Evolutionary conservation across 208 protist species (phyloP).

Genomic region (Wallacemonas sp.): DNA sequence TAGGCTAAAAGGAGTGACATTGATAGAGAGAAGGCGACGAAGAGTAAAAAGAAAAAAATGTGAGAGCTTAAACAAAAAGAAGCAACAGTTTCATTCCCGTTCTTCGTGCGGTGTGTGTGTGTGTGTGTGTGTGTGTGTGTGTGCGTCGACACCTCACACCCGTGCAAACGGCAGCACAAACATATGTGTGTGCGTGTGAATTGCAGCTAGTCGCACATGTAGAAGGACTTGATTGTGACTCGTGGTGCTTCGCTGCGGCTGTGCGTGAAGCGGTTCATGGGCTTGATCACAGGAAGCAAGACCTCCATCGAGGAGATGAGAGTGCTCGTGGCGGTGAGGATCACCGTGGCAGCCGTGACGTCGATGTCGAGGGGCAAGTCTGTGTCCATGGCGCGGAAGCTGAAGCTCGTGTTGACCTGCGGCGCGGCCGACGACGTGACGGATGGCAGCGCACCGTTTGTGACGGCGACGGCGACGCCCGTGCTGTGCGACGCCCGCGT

Average conservation of each 20-base stretch:
- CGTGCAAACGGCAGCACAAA: too few relatives aligned
- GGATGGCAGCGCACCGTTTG: background rate
- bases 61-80: too few relatives aligned
- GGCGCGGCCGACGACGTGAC: background rate
- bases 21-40: too few relatives aligned
- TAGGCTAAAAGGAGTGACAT: too few relatives aligned
- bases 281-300: slow-evolving; percentile 30
- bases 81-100: too few relatives aligned
- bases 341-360: slow-evolving; percentile 34
- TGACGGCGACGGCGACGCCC: background rate
- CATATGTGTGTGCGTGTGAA: too few relatives aligned
- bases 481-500: background rate
- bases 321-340: slow-evolving; percentile 27
- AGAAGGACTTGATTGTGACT: slow-evolving; percentile 18
- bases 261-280: slow-evolving; percentile 32
- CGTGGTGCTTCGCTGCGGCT: slow-evolving; percentile 7
- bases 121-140: too few relatives aligned
- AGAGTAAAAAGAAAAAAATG: too few relatives aligned
- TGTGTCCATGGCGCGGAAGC: slow-evolving; percentile 31
- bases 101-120: too few relatives aligned
- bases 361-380: slow-evolving; percentile 42
- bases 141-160: too few relatives aligned
- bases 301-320: slow-evolving; percentile 37
- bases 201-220: slow-evolving; percentile 20
- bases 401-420: slow-evolving; percentile 26